A percentile compares a stretch with the other conserved stretches of the same genome.
Evolutionary conservation across 129 eudicot genomes (phyloP).

Genomic region (Escallonia herrerae): DNA sequence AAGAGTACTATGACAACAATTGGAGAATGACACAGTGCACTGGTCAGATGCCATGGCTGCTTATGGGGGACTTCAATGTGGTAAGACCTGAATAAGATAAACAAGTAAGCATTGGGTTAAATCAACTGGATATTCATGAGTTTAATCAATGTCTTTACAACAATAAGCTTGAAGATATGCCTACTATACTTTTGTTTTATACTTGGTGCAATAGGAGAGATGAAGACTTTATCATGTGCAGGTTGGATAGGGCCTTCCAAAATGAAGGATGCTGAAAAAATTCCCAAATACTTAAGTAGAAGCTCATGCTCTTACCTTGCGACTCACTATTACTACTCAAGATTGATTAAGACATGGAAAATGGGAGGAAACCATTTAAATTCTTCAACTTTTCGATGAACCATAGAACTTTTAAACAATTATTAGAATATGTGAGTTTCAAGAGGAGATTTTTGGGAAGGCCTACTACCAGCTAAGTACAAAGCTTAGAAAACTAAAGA

Average conservation of each 20-base stretch:
- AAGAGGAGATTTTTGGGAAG: neutral
- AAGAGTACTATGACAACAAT: neutral
- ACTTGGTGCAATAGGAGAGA: neutral
- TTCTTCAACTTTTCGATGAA: neutral
- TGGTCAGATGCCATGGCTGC: neutral
- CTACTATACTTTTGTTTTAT: no score
- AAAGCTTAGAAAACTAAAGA: neutral
- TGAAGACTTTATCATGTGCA: neutral
- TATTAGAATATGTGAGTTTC: no score
- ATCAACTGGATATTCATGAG: neutral
- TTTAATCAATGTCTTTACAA: neutral
- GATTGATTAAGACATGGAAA: neutral
- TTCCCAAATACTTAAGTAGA: neutral
- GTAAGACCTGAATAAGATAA: neutral
- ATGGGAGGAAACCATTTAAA: neutral
- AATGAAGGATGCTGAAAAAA: neutral
- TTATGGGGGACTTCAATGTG: neutral
- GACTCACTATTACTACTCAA: neutral
- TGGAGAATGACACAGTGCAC: neutral
- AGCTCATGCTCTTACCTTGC: neutral
- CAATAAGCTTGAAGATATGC: neutral
- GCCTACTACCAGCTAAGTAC: neutral
- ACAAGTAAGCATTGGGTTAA: neutral
- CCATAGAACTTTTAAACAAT: neutral
- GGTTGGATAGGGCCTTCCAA: neutral